Base-by-base conservation (phyloP, 768 basidiomycete species). In the Psilocybe cyanescens region DNA sequence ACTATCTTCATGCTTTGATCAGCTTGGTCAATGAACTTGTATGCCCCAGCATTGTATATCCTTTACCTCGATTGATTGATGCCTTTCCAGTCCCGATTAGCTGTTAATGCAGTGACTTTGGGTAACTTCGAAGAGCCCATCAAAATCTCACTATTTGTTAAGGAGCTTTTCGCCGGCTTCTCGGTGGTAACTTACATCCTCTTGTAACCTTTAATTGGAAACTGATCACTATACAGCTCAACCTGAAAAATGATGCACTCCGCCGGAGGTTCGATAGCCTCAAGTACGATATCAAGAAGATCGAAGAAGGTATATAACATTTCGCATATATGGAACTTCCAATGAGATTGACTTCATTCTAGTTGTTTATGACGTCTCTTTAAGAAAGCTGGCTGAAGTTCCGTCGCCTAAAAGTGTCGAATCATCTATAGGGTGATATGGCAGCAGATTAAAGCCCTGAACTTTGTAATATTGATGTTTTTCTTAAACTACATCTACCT, bases 311-410 rank as follows among this genome's bases (percentile, higher is more conserved):
- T 85, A 58, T 51, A 78, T 12, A 46, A 3, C 44, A n/a, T 4
- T 31, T 39, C 54, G 24, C 24, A 24, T 24, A 24, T 24, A 24
- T 24, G 24, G 24, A 24, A 24, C 24, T 24, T 24, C 24, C 24
- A 24, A 24, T 24, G 24, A 24, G 24, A 2, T 24, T 24, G 24
- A 24, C 24, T 24, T 29, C 19, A 39, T 59, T 19, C 63, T 50
- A 94, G 92, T 94, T 52, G 92, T 94, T 1, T 94, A 94, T 68
- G 92, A 94, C 71, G 86, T 94, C 14, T 92, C 92, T 37, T 75
- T 94, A 35, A 82, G 92, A 41, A 91, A 86, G 66, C 77, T 94
- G 46, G 79, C 72, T 8, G 55, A 51, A 44, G 55, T 57, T 29
- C 60, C 60, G 5, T 17, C 31, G 1, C 16, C 12, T 3, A 33